Base-by-base conservation (phyloP, 108 stramenopile genomes). In the Chaetoceros tenuissimus region DNA sequence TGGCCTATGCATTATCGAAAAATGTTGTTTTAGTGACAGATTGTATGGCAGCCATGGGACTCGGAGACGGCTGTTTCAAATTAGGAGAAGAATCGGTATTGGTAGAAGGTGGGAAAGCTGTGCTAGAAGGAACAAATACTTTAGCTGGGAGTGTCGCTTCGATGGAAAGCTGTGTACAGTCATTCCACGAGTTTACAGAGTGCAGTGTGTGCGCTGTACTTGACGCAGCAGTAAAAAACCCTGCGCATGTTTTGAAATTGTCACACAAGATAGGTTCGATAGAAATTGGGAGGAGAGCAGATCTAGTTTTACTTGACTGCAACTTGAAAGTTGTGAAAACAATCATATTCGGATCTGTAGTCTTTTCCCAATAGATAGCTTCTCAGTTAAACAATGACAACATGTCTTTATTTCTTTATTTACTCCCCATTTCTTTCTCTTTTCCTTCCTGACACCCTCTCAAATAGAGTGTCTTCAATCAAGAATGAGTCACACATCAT, bases 41-140 rank as follows among this genome's bases (percentile, higher is more conserved):
- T 55, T 74, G 74, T 16, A 82, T 82, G 77, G 46, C 67, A 18
- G 80, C 76, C 13, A 76, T 78, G 77, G 80, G 80, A 10, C 60
- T 78, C 1, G 71, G 65, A 0, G 60, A 61, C 47, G 77, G 80
- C 1, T 28, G 2, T 27, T 55, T 62, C 28, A 34, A 57, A 2
- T 60, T 82, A 8, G 80, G 80, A 0, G 46, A 51, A 50, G 55
- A 71, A 64, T 29, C 47, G 22, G 80, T 78, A 0, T 47, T 8
- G 24, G 48, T 73, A 8, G 18, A 56, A 10, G 69, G 72, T 0
- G 66, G 60, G 50, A 57, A 63, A 23, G 80, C 77, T 21, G 61
- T 64, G 18, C 22, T 78, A 3, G 13, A 29, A 3, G 74, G 68
- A n/a, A 78, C 71, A 2, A 72, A 76, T 8, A 78, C 74, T 3